Evolutionary conservation across 78 protist species (phyloP).

Genomic region (Polysphondylium violaceum): DNA sequence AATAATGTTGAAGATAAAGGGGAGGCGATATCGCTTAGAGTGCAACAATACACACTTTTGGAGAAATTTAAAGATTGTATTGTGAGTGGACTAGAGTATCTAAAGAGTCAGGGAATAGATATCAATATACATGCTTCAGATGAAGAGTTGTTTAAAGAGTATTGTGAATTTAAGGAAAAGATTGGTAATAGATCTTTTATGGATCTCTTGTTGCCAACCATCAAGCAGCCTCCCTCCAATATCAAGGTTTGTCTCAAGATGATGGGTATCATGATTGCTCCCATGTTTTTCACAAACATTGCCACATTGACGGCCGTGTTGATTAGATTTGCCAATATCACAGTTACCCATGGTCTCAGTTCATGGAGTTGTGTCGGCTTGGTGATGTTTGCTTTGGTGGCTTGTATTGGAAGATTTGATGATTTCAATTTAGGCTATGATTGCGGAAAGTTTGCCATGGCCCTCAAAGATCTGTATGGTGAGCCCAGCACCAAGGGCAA

Average conservation of each 20-base stretch:
- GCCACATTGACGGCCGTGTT: neutral
- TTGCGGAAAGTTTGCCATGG: constrained; percentile 53
- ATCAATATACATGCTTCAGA: constrained; percentile 1
- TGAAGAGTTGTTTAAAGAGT: constrained; percentile 2
- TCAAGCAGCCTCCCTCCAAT: neutral
- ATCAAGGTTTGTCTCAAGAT: constrained; percentile 2
- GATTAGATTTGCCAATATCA: constrained; percentile 18
- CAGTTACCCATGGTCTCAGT: constrained; percentile 12
- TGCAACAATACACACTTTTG: constrained; percentile 41
- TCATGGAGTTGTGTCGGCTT: constrained; percentile 39
- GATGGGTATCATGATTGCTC: constrained; percentile 55
- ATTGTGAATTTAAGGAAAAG: constrained; percentile 1
- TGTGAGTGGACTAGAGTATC: neutral
- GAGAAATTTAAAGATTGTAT: constrained; percentile 31
- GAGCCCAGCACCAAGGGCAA: constrained; percentile 58
- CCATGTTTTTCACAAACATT: constrained; percentile 44
- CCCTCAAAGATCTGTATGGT: constrained; percentile 10
- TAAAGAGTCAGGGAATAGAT: neutral
- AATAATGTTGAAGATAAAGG: constrained; percentile 17
- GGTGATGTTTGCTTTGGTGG: constrained; percentile 49
- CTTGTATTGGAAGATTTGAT: constrained; percentile 28
- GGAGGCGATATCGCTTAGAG: constrained; percentile 15
- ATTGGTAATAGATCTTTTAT: constrained; percentile 7
- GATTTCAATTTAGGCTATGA: constrained; percentile 41
- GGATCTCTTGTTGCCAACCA: neutral